A percentile compares a stretch with the other conserved stretches of the same genome.
phyloP scores from a whole-genome alignment of 345 rosid species.

The Hirschfeldia incana region DNA sequence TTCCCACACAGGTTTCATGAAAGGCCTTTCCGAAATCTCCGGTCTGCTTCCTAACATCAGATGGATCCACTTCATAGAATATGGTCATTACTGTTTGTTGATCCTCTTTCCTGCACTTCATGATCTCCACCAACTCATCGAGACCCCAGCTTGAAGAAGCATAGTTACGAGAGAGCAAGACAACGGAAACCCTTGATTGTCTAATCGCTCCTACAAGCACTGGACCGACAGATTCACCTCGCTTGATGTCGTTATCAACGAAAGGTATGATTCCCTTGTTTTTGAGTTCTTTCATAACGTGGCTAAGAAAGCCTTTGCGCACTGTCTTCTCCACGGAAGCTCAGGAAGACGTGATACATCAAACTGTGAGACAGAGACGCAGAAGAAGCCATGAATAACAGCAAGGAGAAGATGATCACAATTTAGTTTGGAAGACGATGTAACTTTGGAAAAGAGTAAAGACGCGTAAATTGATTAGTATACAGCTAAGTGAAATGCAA shows the following conservation, averaged over 20 bases:
- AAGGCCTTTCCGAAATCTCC: neutral
- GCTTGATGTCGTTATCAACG: neutral
- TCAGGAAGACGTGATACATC: neutral
- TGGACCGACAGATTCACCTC: neutral
- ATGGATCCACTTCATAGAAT: neutral
- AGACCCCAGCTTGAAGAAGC: neutral
- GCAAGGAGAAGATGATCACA: no score
- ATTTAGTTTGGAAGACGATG: no score
- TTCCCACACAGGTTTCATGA: neutral
- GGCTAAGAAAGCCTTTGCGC: neutral
- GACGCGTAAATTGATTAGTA: no score
- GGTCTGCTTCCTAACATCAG: neutral
- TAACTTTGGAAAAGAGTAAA: no score
- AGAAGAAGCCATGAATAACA: neutral
- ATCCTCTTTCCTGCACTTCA: neutral
- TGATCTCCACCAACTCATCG: neutral
- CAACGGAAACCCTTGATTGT: neutral
- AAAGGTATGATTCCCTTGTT: neutral
- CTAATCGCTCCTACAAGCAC: neutral
- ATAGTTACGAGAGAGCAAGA: neutral
- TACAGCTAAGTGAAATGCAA: no score
- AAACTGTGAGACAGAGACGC: neutral
- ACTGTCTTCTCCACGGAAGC: neutral
- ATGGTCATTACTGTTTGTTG: neutral
- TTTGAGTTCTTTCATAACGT: neutral